A percentile compares a stretch with the other conserved stretches of the same genome.
Evolutionary conservation across 2,329 filamentous ascomycete species (phyloP).

Genomic region (Epichloe glyceriae): DNA sequence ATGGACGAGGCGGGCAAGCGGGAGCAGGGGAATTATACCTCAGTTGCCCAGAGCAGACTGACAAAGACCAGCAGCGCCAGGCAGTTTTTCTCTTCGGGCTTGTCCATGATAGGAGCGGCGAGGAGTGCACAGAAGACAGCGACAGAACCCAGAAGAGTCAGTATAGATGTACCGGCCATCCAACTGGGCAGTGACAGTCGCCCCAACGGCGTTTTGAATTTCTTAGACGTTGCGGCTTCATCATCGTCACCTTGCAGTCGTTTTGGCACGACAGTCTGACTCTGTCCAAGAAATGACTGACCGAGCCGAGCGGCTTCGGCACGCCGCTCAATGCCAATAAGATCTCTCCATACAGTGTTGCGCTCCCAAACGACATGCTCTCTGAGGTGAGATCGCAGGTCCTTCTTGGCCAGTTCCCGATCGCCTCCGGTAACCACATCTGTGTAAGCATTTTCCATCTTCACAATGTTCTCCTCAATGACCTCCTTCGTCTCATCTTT

Average conservation of each 20-base stretch:
- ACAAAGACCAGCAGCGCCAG: constrained; percentile 88
- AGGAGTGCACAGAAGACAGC: constrained; percentile 63
- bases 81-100: constrained; percentile 88
- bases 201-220: constrained; percentile 69
- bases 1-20: background rate
- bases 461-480: constrained; percentile 57
- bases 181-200: constrained; percentile 64
- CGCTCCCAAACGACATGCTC: constrained; percentile 99
- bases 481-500: constrained; percentile 54
- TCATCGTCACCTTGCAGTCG: constrained; percentile 77
- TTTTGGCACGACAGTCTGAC: constrained; percentile 52
- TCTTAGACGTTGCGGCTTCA: constrained; percentile 46
- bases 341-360: constrained; percentile 97
- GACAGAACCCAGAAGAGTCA: constrained; percentile 58
- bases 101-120: constrained; percentile 67
- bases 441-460: constrained; percentile 70
- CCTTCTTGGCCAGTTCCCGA: constrained; percentile 60
- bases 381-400: constrained; percentile 77
- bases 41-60: constrained; percentile 89
- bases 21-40: constrained; percentile 40
- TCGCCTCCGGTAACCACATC: constrained; percentile 75
- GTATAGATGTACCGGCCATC: constrained; percentile 72
- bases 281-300: constrained; percentile 66
- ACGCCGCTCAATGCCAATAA: constrained; percentile 94
- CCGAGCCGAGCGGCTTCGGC: constrained; percentile 90